These are phyloP conservation scores for Saksenaea oblongispora DNA, from an alignment of 371 early-diverging fungal species.

Conservation along the genomic window DNA sequence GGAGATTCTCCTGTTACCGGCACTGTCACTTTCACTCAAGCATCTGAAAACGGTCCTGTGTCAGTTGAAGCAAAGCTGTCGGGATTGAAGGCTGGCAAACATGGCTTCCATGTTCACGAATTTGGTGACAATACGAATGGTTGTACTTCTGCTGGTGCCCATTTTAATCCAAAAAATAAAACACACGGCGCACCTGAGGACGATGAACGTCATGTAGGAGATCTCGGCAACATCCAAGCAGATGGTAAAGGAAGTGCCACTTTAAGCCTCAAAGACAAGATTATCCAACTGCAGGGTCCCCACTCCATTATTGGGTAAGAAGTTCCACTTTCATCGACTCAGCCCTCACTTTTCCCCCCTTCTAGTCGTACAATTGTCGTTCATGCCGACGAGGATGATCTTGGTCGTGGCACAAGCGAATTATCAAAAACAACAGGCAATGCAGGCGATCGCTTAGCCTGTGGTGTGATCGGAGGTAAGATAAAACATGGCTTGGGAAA, in stretches of 20 bases:
- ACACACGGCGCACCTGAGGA: constrained; percentile 83
- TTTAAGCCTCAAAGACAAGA: constrained; percentile 61
- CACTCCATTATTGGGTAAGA: constrained; percentile 76
- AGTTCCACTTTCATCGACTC: background rate
- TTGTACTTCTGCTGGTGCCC: constrained; percentile 82
- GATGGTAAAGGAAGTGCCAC: constrained; percentile 60
- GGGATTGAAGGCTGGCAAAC: constrained; percentile 79
- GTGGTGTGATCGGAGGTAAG: constrained; percentile 83
- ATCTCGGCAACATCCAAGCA: constrained; percentile 83
- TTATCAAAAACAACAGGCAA: constrained; percentile 82
- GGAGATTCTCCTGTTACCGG: constrained; percentile 62
- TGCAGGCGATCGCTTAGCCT: constrained; percentile 83
- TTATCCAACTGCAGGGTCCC: constrained; percentile 78
- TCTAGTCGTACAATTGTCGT: constrained; percentile 82
- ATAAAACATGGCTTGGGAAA: constrained; percentile 2
- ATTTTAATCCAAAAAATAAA: constrained; percentile 83
- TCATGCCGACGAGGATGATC: constrained; percentile 84
- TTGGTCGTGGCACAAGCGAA: constrained; percentile 78
- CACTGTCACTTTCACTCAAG: constrained; percentile 78
- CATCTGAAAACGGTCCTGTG: constrained; percentile 59
- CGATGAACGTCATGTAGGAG: constrained; percentile 83
- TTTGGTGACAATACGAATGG: constrained; percentile 86
- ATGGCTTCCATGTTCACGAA: constrained; percentile 93
- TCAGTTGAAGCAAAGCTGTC: constrained; percentile 64
- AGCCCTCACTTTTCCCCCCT: background rate